Evolutionary conservation across 768 basidiomycete species (phyloP), one percentile per base, ranked within the genome.

Genomic region (Lactifluus pinguis): DNA sequence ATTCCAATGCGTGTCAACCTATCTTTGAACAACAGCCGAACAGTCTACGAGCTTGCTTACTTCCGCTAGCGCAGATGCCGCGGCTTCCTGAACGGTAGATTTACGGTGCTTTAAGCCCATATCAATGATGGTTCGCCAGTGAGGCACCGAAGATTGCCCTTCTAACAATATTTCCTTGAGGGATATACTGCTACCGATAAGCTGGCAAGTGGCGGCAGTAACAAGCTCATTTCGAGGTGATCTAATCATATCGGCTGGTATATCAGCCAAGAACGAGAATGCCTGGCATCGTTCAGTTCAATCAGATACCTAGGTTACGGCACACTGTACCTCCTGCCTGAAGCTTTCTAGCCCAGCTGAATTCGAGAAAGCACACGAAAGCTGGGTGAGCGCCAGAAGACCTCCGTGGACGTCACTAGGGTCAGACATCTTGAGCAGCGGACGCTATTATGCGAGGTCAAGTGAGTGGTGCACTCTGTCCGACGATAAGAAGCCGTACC

Each of bases 391-490:
- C 1, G 82, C 84, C 25, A 85, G 75, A n/a, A 98, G 72, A 9
- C 80, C 85, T 2, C 95, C 95, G 68, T 98, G 94, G 10, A 94
- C 74, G 67, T 89, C 87, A 19, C 78, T 74, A 13, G 76, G 61
- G 71, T 97, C 93, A 21, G 81, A 70, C 8, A 87, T 85, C 13
- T 78, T 76, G 30, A 87, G 72, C 6, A 92, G 72, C 36, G 72
- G 70, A 2, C 76, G 75, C 89, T 92, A 62, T 11, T 15, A 50
- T 50, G 15, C 25, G 29, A 34, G 47, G 47, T 55, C 45, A 56
- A 58, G 36, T 6, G 6, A 58, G 36, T 6, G 6, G 48, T 45
- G 39, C 65, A 25, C 73, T 65, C 70, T 69, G 49, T 19, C 25
- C 10, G 47, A 50, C 21, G 53, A 25, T 13, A 30, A 36, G 39